Evolutionary conservation across 805 yeast genomes (phyloP), one percentile per base, ranked within the genome.

Genomic region (Candida coleopterorum): DNA sequence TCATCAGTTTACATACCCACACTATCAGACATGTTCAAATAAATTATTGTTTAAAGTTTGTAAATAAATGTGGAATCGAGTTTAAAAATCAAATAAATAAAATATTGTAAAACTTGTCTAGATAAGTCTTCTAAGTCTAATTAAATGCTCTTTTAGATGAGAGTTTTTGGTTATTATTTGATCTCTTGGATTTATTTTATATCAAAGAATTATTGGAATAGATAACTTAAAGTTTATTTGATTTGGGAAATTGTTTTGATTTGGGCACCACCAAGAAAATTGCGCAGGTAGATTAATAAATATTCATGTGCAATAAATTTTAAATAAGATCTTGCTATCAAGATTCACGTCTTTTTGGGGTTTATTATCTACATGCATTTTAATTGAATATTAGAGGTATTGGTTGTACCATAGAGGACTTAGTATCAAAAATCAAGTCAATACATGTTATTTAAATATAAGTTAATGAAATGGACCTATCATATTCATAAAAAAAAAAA

Each of bases 401-500:
- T n/a, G n/a, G n/a, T n/a, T n/a, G n/a, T n/a, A n/a, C n/a, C n/a
- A n/a, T n/a, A n/a, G n/a, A n/a, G n/a, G n/a, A n/a, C n/a, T n/a
- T n/a, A n/a, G n/a, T n/a, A n/a, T n/a, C n/a, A n/a, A n/a, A n/a
- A n/a, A n/a, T n/a, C n/a, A 9, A 28, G 31, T 9, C n/a, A 11
- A 9, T 18, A 9, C 6, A 5, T 9, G 12, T 5, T 14, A 6
- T 15, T 16, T 4, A 25, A 45, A 54, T 74, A 72, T 75, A 34
- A 56, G 78, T 71, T 62, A 56, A 51, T 72, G 81, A 79, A 77
- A 79, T 77, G 87, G 85, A 80, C 81, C 85, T 64, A 65, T 58
- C 41, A 62, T 60, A 66, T 47, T 69, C 78, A 77, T 60, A 41
- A 39, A 34, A 21, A 41, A 39, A 34, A 21, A 44, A 37, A n/a